These are phyloP conservation scores for Tagetes patula DNA, from an alignment of 129 eudicot species.

Conservation along the genomic window DNA sequence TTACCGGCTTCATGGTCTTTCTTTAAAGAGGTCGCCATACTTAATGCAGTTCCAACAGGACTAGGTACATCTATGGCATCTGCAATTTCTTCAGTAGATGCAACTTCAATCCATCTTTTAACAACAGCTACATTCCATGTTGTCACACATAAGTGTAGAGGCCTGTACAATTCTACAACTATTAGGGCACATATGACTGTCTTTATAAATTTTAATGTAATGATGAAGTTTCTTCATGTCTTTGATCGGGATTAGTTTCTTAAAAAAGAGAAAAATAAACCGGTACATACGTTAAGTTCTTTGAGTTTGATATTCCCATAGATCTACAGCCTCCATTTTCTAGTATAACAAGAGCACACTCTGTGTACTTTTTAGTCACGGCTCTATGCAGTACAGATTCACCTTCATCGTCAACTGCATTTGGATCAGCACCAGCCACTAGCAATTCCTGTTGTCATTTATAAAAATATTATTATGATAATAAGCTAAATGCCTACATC, in stretches of 20 bases:
- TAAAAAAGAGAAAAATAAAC: conserved; percentile 4
- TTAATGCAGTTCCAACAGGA: conserved; percentile 86
- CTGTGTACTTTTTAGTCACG: conserved; percentile 90
- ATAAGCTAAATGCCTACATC: background rate
- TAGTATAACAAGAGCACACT: conserved; percentile 85
- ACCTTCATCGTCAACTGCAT: conserved; percentile 99
- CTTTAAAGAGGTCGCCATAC: conserved; percentile 93
- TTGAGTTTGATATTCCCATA: conserved; percentile 78
- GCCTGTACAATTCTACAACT: conserved; percentile 46
- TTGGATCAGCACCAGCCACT: conserved; percentile 98
- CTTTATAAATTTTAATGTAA: background rate
- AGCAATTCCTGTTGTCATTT: conserved; percentile 70
- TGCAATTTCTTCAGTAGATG: conserved; percentile 69
- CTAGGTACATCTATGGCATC: conserved; percentile 81
- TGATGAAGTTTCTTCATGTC: conserved; percentile 3
- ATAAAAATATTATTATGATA: background rate
- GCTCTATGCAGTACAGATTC: conserved; percentile 99
- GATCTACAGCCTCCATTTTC: conserved; percentile 94
- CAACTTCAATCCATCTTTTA: conserved; percentile 90
- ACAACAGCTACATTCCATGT: conserved; percentile 98
- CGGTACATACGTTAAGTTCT: conserved; percentile 78
- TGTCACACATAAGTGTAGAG: conserved; percentile 79
- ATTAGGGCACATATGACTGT: background rate
- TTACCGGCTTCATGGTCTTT: conserved; percentile 93
- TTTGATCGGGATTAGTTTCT: conserved; percentile 18